Evolutionary conservation across 2,329 filamentous ascomycete species (phyloP).

Genomic region (Colletotrichum euphorbiae): DNA sequence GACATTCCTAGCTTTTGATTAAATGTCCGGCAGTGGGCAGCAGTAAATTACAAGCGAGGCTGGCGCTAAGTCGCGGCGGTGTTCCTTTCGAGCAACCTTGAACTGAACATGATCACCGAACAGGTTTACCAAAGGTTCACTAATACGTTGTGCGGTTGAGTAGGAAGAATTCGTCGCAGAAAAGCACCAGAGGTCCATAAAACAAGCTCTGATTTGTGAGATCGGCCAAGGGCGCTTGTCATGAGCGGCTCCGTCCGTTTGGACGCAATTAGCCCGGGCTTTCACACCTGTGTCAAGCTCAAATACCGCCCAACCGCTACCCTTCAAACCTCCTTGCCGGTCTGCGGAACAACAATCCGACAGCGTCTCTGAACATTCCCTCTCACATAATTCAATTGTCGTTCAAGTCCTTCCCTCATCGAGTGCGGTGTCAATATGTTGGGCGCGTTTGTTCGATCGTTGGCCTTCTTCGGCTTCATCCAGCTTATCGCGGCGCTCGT

Average conservation of each 20-base stretch:
- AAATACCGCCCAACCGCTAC: constrained; percentile 23
- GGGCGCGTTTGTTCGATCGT: background rate
- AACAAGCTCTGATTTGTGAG: background rate
- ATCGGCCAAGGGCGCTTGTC: background rate
- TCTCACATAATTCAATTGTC: background rate
- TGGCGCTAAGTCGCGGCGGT: background rate
- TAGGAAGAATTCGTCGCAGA: background rate
- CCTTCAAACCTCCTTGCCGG: no score
- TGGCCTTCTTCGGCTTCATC: constrained; percentile 25
- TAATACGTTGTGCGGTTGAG: background rate
- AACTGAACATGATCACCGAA: background rate
- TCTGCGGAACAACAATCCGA: background rate
- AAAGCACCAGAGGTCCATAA: background rate
- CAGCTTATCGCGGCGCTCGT: background rate
- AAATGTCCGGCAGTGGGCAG: background rate
- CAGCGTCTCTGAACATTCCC: background rate
- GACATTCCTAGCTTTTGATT: no score
- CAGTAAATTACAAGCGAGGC: background rate
- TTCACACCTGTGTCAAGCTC: background rate
- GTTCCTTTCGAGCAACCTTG: background rate
- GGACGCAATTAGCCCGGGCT: background rate
- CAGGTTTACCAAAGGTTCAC: background rate
- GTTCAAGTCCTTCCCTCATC: background rate
- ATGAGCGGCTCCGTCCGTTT: background rate
- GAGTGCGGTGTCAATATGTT: constrained; percentile 7